These are phyloP conservation scores for Mimosa pudica DNA, from an alignment of 306 rosid species.

Conservation along the genomic window DNA sequence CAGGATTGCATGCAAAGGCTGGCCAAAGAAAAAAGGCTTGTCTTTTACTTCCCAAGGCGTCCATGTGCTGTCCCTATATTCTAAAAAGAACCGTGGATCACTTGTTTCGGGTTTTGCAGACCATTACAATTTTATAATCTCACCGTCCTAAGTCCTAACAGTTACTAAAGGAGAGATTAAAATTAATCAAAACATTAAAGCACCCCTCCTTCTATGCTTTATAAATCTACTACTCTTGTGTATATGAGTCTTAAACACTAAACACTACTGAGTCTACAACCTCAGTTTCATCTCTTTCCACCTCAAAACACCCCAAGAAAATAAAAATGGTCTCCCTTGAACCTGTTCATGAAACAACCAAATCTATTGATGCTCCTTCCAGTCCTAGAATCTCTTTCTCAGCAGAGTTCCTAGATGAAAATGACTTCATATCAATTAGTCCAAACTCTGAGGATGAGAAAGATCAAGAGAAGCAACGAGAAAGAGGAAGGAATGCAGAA, in stretches of 20 bases:
- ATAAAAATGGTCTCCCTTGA: constrained; percentile 61
- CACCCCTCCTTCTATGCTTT: constrained; percentile 45
- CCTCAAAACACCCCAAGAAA: constrained; percentile 19
- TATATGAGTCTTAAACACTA: constrained; percentile 42
- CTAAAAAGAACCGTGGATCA: constrained; percentile 58
- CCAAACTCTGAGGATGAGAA: constrained; percentile 56
- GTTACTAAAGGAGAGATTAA: constrained; percentile 49
- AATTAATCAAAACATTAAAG: constrained; percentile 32
- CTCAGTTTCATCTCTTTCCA: constrained; percentile 26
- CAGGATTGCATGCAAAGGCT: constrained; percentile 45
- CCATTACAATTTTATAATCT: constrained; percentile 69
- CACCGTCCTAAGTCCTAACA: constrained; percentile 56
- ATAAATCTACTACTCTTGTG: constrained; percentile 56
- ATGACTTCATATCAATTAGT: constrained; percentile 78
- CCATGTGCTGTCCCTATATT: constrained; percentile 88
- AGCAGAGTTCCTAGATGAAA: constrained; percentile 84
- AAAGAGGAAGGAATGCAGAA: constrained; percentile 57
- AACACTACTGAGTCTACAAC: constrained; percentile 24
- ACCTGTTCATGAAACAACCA: constrained; percentile 46
- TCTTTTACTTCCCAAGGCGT: constrained; percentile 69
- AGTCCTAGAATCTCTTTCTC: constrained; percentile 97
- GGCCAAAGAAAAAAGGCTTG: constrained; percentile 49
- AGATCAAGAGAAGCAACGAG: constrained; percentile 46
- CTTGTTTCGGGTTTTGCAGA: constrained; percentile 77
- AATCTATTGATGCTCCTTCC: constrained; percentile 56